Base-by-base conservation (phyloP, 805 yeast genomes). In the Yamadazyma olivae region DNA sequence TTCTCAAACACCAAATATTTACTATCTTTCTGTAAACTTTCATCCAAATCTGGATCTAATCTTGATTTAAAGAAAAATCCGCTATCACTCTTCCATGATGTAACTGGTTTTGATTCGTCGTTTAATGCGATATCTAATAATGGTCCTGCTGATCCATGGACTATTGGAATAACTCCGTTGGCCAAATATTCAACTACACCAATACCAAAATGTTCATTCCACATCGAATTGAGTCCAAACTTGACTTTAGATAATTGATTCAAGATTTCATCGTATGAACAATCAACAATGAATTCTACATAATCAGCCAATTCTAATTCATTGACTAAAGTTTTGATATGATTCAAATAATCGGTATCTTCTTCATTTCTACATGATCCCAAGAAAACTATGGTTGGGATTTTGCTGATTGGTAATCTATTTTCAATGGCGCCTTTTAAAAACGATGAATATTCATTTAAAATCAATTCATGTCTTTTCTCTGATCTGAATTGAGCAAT, bases 181-280 rank as follows among this genome's bases (percentile, higher is more conserved):
- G 91, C 81, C 64, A 85, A 69, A 55, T 89, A 87, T 59, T 93
- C 99, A 6, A 93, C 99, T 4, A 93, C 91, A 1, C 96, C 91
- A 51, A 93, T 93, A 14, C 99, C 99, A 58, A 93, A 93, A 64
- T 93, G 99, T 65, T 93, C 99, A 61, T 93, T 93, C 99, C 99
- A 93, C 99, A 93, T 93, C 20, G 95, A 89, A 52, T 93, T 91
- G 26, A 93, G 67, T 4, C 99, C 99, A 51, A 77, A 79, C 17
- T 79, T 75, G 3, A 88, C 75, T 10, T 57, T 62, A 9, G 64
- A 49, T 22, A 95, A 65, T 36, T 76, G 70, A 19, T 61, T 52
- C 35, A 77, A 64, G 10, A 95, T 79, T 13, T 68, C 71, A 1
- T 67, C 70, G 63, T 86, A 86, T 7, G 87, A 71, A 18, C 91